phyloP scores from a whole-genome alignment of 78 protist genomes.

The Paratrimastix pyriformis region DNA sequence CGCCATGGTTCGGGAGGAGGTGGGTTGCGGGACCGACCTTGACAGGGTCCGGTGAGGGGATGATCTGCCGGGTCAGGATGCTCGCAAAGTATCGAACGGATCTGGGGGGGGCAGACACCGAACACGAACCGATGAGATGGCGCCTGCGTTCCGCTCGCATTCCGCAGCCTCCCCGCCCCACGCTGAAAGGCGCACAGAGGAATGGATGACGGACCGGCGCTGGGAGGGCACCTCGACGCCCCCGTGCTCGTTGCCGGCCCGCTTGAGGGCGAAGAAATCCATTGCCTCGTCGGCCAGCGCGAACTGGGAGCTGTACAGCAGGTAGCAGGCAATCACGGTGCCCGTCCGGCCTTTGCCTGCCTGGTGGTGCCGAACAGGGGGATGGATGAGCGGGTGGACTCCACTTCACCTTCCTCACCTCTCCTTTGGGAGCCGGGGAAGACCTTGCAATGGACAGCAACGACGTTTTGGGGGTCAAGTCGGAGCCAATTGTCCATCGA shows the following conservation, averaged over 20 bases:
- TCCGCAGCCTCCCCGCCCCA: no score
- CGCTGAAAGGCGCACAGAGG: no score
- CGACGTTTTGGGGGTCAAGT: neutral
- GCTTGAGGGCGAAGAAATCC: neutral
- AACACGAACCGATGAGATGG: no score
- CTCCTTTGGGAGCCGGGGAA: no score
- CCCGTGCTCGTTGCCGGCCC: neutral
- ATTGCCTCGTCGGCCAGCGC: conserved; percentile 10
- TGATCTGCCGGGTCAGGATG: neutral
- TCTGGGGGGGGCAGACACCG: conserved; percentile 16
- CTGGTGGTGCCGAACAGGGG: neutral
- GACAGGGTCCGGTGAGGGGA: neutral
- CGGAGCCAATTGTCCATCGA: neutral
- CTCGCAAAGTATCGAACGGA: conserved; percentile 10
- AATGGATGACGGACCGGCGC: conserved; percentile 25
- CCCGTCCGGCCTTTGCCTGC: conserved; percentile 22
- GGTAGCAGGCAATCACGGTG: conserved; percentile 17
- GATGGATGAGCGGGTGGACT: neutral
- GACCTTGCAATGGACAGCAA: conserved; percentile 15
- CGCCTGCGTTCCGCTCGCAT: no score
- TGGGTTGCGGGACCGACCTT: neutral
- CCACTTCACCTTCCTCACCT: no score
- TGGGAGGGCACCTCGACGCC: conserved; percentile 33
- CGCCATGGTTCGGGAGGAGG: neutral
- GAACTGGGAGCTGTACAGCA: neutral